Percentiles rank a stretch among this genome's conserved stretches.
Conservation (phyloP, 2,329 filamentous ascomycete genomes). For the Davidsoniella eucalypti region DNA sequence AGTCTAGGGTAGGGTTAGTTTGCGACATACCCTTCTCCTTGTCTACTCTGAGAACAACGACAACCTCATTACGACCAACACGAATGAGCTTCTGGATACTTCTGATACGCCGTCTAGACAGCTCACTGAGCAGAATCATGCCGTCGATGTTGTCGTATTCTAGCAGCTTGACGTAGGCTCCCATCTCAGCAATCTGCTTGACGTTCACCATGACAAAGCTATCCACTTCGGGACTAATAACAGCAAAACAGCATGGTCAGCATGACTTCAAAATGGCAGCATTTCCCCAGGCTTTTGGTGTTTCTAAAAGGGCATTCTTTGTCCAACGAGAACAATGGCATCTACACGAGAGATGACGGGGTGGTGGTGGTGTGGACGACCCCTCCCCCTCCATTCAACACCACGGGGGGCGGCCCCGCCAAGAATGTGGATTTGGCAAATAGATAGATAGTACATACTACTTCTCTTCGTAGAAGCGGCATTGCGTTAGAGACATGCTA, state of each 20-base stretch:
- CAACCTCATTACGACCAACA: slow-evolving; percentile 94
- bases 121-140: slow-evolving; percentile 97
- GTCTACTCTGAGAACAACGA: slow-evolving; percentile 95
- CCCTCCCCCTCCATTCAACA: neutral
- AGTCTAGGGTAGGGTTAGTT: neutral
- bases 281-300: neutral
- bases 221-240: slow-evolving; percentile 64
- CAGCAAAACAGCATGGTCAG: slow-evolving; percentile 9
- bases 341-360: neutral
- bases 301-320: neutral
- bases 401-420: neutral
- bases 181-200: slow-evolving; percentile 99
- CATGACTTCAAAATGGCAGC: slow-evolving; percentile 1
- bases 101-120: slow-evolving; percentile 94
- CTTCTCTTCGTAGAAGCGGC: slow-evolving; percentile 95
- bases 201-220: slow-evolving; percentile 99
- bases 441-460: slow-evolving; percentile 27
- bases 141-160: slow-evolving; percentile 99
- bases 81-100: slow-evolving; percentile 98
- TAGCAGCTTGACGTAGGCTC: slow-evolving; percentile 96
- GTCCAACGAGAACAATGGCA: too few relatives aligned
- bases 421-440: neutral
- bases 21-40: slow-evolving; percentile 70
- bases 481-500: slow-evolving; percentile 90
- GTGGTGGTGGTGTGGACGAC: too few relatives aligned